phyloP scores from a whole-genome alignment of 495 filamentous ascomycete species.

The Aspergillus nidulans region DNA sequence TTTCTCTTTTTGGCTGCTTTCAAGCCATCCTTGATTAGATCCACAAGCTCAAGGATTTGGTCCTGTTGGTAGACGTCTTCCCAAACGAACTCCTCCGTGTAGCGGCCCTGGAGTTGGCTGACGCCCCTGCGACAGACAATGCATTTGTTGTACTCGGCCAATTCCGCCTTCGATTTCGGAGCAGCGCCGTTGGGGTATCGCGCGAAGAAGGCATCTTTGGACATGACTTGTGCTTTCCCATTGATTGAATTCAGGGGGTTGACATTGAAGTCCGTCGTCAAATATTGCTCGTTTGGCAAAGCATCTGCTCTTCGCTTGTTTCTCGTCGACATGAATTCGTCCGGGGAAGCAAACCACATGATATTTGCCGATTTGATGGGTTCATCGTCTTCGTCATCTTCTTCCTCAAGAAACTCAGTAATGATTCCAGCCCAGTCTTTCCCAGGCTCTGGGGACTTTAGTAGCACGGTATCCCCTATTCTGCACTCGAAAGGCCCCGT shows the following conservation, averaged over 20 bases:
- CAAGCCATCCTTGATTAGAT: slow-evolving; percentile 60
- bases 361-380: slow-evolving; percentile 63
- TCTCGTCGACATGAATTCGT: slow-evolving; percentile 71
- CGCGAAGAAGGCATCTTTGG: slow-evolving; percentile 56
- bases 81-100: slow-evolving; percentile 92
- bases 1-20: slow-evolving; percentile 51
- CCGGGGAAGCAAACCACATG: slow-evolving; percentile 88
- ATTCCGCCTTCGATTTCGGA: slow-evolving; percentile 54
- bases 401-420: slow-evolving; percentile 62
- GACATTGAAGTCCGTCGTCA: slow-evolving; percentile 76
- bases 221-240: slow-evolving; percentile 78
- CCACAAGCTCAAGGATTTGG: slow-evolving; percentile 59
- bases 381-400: slow-evolving; percentile 55
- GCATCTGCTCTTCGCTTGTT: slow-evolving; percentile 81
- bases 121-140: slow-evolving; percentile 89
- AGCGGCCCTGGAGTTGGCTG: slow-evolving; percentile 79
- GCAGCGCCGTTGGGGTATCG: slow-evolving; percentile 74
- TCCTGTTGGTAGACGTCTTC: slow-evolving; percentile 71
- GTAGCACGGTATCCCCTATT: slow-evolving; percentile 75
- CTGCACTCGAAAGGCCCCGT: slow-evolving; percentile 81
- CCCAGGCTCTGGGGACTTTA: slow-evolving; percentile 77
- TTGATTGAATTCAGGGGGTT: slow-evolving; percentile 89
- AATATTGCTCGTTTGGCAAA: slow-evolving; percentile 85
- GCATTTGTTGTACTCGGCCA: slow-evolving; percentile 75
- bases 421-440: slow-evolving; percentile 91